Percentiles rank a stretch among this genome's conserved stretches.
These are phyloP conservation scores for Bipolaris victoriae DNA, from an alignment of 2,329 filamentous ascomycete species.

Conservation along the genomic window DNA sequence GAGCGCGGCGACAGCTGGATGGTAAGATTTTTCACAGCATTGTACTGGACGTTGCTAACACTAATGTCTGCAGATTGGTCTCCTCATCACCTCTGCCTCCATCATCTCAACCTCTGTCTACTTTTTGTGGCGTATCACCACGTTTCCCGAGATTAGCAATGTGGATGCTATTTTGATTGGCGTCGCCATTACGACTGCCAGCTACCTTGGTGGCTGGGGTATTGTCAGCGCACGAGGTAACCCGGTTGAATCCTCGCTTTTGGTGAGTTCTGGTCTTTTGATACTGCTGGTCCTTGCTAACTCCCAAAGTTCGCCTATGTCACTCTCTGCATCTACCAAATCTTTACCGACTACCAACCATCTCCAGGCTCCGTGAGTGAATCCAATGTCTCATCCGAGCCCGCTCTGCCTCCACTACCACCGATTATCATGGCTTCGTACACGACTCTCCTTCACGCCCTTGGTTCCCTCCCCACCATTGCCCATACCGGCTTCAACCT, in stretches of 20 bases:
- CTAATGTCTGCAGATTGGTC: conserved; percentile 69
- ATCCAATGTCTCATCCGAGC: conserved; percentile 64
- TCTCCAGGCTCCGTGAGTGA: conserved; percentile 64
- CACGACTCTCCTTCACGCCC: conserved; percentile 82
- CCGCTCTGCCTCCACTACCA: conserved; percentile 94
- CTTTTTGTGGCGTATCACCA: conserved; percentile 93
- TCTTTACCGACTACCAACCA: conserved; percentile 96
- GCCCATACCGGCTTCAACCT: conserved; percentile 85
- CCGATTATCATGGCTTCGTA: conserved; percentile 99
- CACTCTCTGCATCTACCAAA: conserved; percentile 98
- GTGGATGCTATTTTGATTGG: conserved; percentile 92
- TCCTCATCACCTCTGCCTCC: conserved; percentile 85
- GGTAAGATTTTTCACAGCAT: conserved; percentile 60
- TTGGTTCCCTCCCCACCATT: conserved; percentile 82
- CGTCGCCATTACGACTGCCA: conserved; percentile 86
- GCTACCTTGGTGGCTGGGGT: conserved; percentile 92
- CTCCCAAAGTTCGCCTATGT: conserved; percentile 79
- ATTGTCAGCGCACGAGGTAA: conserved; percentile 94
- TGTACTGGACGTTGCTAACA: conserved; percentile 39
- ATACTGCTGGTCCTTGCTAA: conserved; percentile 10
- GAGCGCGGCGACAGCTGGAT: conserved; percentile 96
- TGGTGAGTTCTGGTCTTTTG: conserved; percentile 52
- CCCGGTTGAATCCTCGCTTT: conserved; percentile 89
- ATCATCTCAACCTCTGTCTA: conserved; percentile 94
- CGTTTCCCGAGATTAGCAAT: conserved; percentile 91